phyloP scores from a whole-genome alignment of 129 eudicot species.

The Lactuca saligna region DNA sequence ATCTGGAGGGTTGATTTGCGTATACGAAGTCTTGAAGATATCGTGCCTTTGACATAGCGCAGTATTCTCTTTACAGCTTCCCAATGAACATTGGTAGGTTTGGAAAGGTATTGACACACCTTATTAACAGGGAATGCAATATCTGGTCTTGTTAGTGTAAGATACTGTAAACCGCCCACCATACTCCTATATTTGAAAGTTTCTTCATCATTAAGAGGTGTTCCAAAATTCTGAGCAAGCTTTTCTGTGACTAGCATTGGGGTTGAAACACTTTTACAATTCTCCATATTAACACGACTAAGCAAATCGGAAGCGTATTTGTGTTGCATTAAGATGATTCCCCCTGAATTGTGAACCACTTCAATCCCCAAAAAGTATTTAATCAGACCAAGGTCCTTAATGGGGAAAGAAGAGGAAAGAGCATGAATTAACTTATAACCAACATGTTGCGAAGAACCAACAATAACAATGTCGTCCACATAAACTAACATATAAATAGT shows the following conservation, averaged over 20 bases:
- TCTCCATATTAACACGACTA: background rate
- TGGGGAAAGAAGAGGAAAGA: background rate
- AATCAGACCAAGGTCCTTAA: background rate
- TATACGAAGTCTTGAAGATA: background rate
- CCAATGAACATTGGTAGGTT: background rate
- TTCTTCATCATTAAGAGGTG: background rate
- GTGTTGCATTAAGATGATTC: too few relatives aligned
- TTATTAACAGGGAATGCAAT: background rate
- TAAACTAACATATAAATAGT: constrained; percentile 1
- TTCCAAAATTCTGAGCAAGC: background rate
- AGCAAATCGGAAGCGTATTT: too few relatives aligned
- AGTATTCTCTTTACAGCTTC: background rate
- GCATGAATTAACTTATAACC: background rate
- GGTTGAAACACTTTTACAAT: constrained; percentile 1
- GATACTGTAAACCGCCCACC: constrained; percentile 5
- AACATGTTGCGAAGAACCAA: background rate
- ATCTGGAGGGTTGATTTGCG: background rate
- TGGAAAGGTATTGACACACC: background rate
- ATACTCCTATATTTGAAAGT: background rate
- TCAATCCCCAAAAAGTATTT: constrained; percentile 2
- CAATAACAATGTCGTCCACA: constrained; percentile 3
- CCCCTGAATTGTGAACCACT: too few relatives aligned
- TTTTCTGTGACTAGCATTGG: background rate
- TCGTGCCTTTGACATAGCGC: background rate
- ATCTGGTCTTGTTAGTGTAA: constrained; percentile 2